Percentiles rank a stretch among this genome's conserved stretches.
These are phyloP conservation scores for Exobasidium cylindrosporum DNA, from an alignment of 1,284 basidiomycete genomes.

Conservation along the genomic window DNA sequence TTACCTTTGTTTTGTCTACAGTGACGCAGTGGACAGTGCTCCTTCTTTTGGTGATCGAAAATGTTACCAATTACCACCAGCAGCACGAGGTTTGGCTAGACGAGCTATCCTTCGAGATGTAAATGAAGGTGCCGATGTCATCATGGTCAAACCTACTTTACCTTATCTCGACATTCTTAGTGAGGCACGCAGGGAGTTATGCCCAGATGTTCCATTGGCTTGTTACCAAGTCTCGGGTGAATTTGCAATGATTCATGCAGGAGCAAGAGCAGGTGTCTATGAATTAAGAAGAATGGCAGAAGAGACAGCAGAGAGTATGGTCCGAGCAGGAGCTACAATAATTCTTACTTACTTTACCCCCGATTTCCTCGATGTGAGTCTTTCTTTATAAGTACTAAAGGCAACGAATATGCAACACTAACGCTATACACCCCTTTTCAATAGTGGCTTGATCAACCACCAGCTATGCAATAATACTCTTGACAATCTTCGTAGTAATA, in stretches of 20 bases:
- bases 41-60: constrained; percentile 92
- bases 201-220: constrained; percentile 81
- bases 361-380: constrained; percentile 63
- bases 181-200: constrained; percentile 73
- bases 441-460: not conserved
- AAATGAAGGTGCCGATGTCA: constrained; percentile 91
- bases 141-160: constrained; percentile 97
- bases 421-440: not conserved
- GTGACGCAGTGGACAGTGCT: constrained; percentile 91
- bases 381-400: no score
- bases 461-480: not conserved
- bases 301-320: constrained; percentile 82
- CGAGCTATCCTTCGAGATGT: constrained; percentile 87
- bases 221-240: constrained; percentile 78
- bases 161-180: constrained; percentile 95
- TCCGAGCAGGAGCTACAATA: constrained; percentile 85
- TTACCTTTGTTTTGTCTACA: no score
- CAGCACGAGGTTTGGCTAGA: constrained; percentile 82
- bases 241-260: constrained; percentile 93
- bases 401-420: no score
- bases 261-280: constrained; percentile 87
- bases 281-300: constrained; percentile 88
- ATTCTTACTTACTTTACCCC: constrained; percentile 95
- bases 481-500: no score
- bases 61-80: constrained; percentile 92